Percentiles rank a stretch among this genome's conserved stretches.
These are phyloP conservation scores for Chlorella variabilis DNA, from an alignment of 163 green algal species.

Conservation along the genomic window DNA sequence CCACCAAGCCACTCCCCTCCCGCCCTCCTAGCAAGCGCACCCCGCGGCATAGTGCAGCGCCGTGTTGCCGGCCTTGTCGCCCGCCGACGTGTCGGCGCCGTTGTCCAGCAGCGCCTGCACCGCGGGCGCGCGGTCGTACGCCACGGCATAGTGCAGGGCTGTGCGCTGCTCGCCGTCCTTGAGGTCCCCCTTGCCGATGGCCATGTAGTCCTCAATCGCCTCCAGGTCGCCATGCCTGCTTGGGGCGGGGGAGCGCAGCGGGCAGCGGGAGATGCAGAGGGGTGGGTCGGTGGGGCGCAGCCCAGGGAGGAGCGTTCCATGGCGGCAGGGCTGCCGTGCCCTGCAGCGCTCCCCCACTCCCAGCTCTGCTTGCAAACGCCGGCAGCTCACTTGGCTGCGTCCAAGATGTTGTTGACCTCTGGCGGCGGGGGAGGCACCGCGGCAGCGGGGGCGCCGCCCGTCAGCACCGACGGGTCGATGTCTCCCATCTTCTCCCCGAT, in stretches of 20 bases:
- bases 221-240: constrained; percentile 79
- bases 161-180: constrained; percentile 42
- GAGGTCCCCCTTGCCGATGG: constrained; percentile 78
- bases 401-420: constrained; percentile 50
- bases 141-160: constrained; percentile 60
- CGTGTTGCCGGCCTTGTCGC: constrained; percentile 78
- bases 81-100: constrained; percentile 59
- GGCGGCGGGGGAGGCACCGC: constrained; percentile 5
- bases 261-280: too few relatives aligned
- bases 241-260: too few relatives aligned
- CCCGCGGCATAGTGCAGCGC: constrained; percentile 88
- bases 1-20: too few relatives aligned
- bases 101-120: constrained; percentile 58
- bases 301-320: too few relatives aligned
- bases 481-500: constrained; percentile 68
- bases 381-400: constrained; percentile 81
- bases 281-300: too few relatives aligned
- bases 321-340: too few relatives aligned
- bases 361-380: too few relatives aligned
- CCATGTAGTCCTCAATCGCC: constrained; percentile 82
- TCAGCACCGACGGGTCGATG: constrained; percentile 9
- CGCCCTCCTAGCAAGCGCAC: neutral
- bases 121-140: neutral
- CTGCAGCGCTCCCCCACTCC: too few relatives aligned
- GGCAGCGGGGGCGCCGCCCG: neutral